Evolutionary conservation across 1,284 basidiomycete species (phyloP).

Genomic region (Pholiota adiposa): DNA sequence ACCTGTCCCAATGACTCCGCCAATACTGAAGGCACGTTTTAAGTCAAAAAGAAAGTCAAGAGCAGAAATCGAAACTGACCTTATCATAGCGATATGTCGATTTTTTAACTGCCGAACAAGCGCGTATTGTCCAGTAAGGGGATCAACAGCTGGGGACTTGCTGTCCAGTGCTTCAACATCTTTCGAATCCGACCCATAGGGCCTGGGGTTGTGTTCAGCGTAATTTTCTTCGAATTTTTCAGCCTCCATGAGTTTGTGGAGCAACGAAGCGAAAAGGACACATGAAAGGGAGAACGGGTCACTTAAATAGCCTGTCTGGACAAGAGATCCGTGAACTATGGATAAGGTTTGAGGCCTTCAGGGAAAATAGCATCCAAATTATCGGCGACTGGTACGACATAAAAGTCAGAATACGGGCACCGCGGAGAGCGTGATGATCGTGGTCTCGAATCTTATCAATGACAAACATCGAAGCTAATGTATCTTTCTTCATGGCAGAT

Average conservation of each 20-base stretch:
- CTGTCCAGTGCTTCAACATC: neutral
- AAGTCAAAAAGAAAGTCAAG: slow-evolving; percentile 4
- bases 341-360: neutral
- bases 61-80: slow-evolving; percentile 37
- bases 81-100: slow-evolving; percentile 73
- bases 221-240: neutral
- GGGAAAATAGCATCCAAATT: neutral
- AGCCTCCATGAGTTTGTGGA: neutral
- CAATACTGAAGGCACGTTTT: slow-evolving; percentile 43
- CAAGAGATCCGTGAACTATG: too few species aligned
- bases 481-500: too few species aligned
- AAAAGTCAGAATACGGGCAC: neutral
- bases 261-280: neutral
- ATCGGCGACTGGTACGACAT: neutral
- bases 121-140: slow-evolving; percentile 22
- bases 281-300: neutral
- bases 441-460: neutral
- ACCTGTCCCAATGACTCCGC: slow-evolving; percentile 79
- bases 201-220: neutral
- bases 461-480: neutral
- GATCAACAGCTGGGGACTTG: slow-evolving; percentile 7
- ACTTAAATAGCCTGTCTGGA: neutral
- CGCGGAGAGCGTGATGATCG: neutral
- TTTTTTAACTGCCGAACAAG: slow-evolving; percentile 68
- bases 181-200: slow-evolving; percentile 6